Percentiles rank a stretch among this genome's conserved stretches.
Conservation (phyloP, 352 stramenopile species). For the Phytopythium kandeliae region DNA sequence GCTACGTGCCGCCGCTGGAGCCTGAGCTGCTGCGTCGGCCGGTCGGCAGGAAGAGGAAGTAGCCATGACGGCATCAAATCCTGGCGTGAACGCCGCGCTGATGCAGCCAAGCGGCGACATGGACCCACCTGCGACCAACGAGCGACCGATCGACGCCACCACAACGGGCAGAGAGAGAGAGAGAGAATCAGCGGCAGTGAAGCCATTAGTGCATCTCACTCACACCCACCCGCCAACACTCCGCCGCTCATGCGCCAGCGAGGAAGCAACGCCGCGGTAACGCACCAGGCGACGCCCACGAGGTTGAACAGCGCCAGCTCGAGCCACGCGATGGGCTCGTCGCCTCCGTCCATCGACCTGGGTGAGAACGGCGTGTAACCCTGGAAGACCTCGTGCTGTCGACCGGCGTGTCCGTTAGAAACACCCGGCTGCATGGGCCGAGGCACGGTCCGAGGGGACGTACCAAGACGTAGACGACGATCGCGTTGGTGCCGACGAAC, state of each 20-base stretch:
- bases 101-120: slow-evolving; percentile 30
- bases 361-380: slow-evolving; percentile 40
- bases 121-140: slow-evolving; percentile 24
- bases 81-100: slow-evolving; percentile 17
- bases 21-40: too few species aligned
- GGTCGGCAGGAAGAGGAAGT: too few species aligned
- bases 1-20: too few species aligned
- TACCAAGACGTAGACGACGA: slow-evolving; percentile 72
- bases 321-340: slow-evolving; percentile 10
- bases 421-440: background rate
- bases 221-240: background rate
- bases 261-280: background rate
- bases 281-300: slow-evolving; percentile 22
- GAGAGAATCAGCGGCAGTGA: slow-evolving; percentile 5
- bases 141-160: too few species aligned
- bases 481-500: slow-evolving; percentile 67
- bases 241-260: background rate
- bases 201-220: slow-evolving; percentile 7
- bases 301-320: slow-evolving; percentile 46
- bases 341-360: slow-evolving; percentile 11
- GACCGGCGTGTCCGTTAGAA: background rate
- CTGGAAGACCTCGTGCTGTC: slow-evolving; percentile 56
- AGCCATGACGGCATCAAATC: slow-evolving; percentile 16
- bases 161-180: too few species aligned
- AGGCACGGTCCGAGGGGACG: slow-evolving; percentile 8